Base-by-base conservation (phyloP, 1,284 basidiomycete species). In the Cryptococcus sp. region DNA sequence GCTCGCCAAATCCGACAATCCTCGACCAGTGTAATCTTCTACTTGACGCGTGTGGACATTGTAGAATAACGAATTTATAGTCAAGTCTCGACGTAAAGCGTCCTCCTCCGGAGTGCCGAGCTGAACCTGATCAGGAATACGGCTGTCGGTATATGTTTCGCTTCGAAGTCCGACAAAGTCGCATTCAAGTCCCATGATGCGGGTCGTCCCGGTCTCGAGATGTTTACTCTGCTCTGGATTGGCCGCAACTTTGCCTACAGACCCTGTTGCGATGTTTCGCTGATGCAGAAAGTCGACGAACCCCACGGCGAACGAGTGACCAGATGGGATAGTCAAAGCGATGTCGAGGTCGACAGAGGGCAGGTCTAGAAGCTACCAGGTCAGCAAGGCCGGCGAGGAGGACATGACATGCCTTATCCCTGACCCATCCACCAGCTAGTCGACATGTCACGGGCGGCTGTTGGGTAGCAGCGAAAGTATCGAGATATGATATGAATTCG, bases 171-270 rank as follows among this genome's bases (percentile, higher is more conserved):
- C 98, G 11, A 98, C 96, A 64, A 98, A 87, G 73, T 99, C 96
- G 48, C 98, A 79, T 53, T 92, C 89, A 44, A 90, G 77, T 2
- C 83, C 92, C 46, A 91, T 79, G 23, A 98, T 78, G 28, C 82
- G 83, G 28, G 91, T 87, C n/a, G 87, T 87, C 0, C 92, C 94
- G 0, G 96, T 98, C 76, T 98, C 94, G 32, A 99, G 81, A 75
- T 98, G 96, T 73, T 99, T 99, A 50, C 90, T 94, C 77, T 98
- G 96, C 45, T 94, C 91, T 0, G 96, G 94, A 66, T 98, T 98
- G 56, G 87, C 86, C 49, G 88, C 90, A 53, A 99, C 92, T 66
- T 86, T 90, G 21, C 86, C 79, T 13, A 82, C 77, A 21, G 80
- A 80, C 48, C 84, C 83, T 2, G 83, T 82, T 23, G 80, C 61